These are phyloP conservation scores for Monosporascus sp. DNA, from an alignment of 2,329 filamentous ascomycete species.

Conservation along the genomic window DNA sequence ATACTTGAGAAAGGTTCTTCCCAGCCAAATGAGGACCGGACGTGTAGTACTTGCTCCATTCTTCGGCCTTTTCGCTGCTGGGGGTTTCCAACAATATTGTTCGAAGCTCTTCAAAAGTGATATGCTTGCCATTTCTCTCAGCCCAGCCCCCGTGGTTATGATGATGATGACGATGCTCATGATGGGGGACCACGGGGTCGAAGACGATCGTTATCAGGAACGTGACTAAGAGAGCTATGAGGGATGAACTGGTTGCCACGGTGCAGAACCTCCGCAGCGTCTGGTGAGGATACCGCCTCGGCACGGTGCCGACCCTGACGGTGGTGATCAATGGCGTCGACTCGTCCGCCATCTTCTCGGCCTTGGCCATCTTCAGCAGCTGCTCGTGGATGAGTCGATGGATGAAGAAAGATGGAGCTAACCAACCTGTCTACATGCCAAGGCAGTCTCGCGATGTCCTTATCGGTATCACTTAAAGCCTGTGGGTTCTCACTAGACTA, in stretches of 20 bases:
- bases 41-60: conserved; percentile 77
- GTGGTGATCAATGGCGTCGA: conserved; percentile 62
- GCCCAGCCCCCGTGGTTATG: conserved; percentile 22
- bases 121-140: conserved; percentile 8
- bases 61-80: conserved; percentile 48
- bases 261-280: conserved; percentile 62
- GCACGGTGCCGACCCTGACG: conserved; percentile 48
- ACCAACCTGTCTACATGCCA: too few relatives aligned
- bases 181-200: conserved; percentile 14
- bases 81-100: conserved; percentile 54
- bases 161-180: conserved; percentile 24
- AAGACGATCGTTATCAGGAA: conserved; percentile 36
- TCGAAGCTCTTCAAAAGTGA: conserved; percentile 47
- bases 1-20: conserved; percentile 66
- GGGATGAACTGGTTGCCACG: conserved; percentile 49
- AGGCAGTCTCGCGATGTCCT: too few relatives aligned
- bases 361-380: conserved; percentile 2
- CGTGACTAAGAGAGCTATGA: conserved; percentile 45
- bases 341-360: conserved; percentile 42
- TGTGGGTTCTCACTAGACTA: too few relatives aligned
- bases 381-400: neutral
- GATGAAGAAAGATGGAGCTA: neutral
- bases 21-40: conserved; percentile 70
- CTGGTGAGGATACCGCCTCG: conserved; percentile 52
- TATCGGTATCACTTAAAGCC: too few relatives aligned